These are phyloP conservation scores for Bremia lactucae DNA, from an alignment of 352 stramenopile genomes.

Conservation along the genomic window DNA sequence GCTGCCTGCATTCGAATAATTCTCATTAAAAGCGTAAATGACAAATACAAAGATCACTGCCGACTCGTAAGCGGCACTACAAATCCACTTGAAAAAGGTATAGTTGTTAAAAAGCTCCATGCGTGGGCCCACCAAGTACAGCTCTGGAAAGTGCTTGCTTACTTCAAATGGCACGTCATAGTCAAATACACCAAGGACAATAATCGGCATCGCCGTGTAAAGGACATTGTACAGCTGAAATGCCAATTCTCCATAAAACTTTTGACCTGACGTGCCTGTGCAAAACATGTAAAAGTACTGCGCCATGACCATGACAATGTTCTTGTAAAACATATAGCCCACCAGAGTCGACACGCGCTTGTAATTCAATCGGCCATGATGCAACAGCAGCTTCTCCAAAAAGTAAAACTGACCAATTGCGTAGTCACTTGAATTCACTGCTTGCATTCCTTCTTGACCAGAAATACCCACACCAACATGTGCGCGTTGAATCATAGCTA, in stretches of 20 bases:
- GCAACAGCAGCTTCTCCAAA: conserved; percentile 90
- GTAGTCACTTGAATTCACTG: conserved; percentile 96
- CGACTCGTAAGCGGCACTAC: conserved; percentile 59
- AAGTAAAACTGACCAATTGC: conserved; percentile 96
- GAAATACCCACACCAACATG: conserved; percentile 88
- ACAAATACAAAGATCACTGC: conserved; percentile 60
- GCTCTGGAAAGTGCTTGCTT: conserved; percentile 49
- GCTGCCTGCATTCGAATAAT: conserved; percentile 72
- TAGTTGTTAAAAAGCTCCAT: conserved; percentile 78
- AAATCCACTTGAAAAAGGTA: conserved; percentile 83
- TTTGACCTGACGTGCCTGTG: conserved; percentile 85
- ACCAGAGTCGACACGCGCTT: conserved; percentile 89
- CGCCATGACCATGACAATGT: conserved; percentile 85
- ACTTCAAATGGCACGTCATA: conserved; percentile 70
- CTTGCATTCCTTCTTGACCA: conserved; percentile 88
- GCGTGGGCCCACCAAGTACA: conserved; percentile 64
- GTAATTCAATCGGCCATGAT: conserved; percentile 97
- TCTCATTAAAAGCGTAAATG: conserved; percentile 62
- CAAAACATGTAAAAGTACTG: conserved; percentile 90
- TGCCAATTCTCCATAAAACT: conserved; percentile 68
- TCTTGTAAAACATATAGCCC: conserved; percentile 99
- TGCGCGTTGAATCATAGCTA: conserved; percentile 89
- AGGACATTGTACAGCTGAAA: conserved; percentile 91
- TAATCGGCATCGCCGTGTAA: conserved; percentile 89
- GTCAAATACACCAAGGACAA: conserved; percentile 65